These are phyloP conservation scores for Mariannaea elegans DNA, from an alignment of 2,329 filamentous ascomycete genomes.

Conservation along the genomic window DNA sequence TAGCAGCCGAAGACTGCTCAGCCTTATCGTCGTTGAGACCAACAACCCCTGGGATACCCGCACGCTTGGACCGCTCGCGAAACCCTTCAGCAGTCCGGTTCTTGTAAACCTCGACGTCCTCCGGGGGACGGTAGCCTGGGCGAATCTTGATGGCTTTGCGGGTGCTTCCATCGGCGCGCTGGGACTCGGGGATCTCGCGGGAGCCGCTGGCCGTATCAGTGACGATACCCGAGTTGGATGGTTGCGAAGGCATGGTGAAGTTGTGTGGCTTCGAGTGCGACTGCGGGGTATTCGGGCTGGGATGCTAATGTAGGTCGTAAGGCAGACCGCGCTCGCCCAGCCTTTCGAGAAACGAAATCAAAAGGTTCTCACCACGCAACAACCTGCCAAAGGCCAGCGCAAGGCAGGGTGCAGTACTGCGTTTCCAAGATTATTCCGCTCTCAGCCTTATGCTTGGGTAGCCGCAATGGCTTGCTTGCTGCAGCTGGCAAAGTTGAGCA, in stretches of 20 bases:
- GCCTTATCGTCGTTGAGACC: slow-evolving; percentile 60
- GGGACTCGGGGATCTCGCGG: slow-evolving; percentile 88
- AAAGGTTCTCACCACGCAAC: slow-evolving; percentile 3
- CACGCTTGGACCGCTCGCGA: slow-evolving; percentile 74
- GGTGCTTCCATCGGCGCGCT: slow-evolving; percentile 87
- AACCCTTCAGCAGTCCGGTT: slow-evolving; percentile 88
- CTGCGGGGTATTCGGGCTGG: slow-evolving; percentile 25
- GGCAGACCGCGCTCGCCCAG: slow-evolving; percentile 11
- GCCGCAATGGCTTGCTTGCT: too few relatives aligned
- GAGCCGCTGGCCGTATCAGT: slow-evolving; percentile 79
- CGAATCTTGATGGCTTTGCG: slow-evolving; percentile 93
- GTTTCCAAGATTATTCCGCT: not conserved
- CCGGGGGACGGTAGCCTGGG: slow-evolving; percentile 91
- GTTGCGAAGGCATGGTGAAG: slow-evolving; percentile 55
- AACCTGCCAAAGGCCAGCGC: slow-evolving; percentile 7
- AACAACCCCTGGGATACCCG: slow-evolving; percentile 76
- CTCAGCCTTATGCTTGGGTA: slow-evolving; percentile 7
- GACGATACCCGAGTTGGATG: slow-evolving; percentile 77
- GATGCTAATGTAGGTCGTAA: slow-evolving; percentile 7
- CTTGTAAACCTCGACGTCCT: slow-evolving; percentile 96
- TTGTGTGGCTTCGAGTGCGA: slow-evolving; percentile 4
- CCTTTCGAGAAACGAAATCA: not conserved
- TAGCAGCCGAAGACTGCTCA: slow-evolving; percentile 59
- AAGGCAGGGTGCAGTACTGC: slow-evolving; percentile 11
- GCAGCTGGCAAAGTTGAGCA: too few relatives aligned